A percentile compares a stretch with the other conserved stretches of the same genome.
phyloP scores from a whole-genome alignment of 495 filamentous ascomycete species.

The Penicillium lagena region DNA sequence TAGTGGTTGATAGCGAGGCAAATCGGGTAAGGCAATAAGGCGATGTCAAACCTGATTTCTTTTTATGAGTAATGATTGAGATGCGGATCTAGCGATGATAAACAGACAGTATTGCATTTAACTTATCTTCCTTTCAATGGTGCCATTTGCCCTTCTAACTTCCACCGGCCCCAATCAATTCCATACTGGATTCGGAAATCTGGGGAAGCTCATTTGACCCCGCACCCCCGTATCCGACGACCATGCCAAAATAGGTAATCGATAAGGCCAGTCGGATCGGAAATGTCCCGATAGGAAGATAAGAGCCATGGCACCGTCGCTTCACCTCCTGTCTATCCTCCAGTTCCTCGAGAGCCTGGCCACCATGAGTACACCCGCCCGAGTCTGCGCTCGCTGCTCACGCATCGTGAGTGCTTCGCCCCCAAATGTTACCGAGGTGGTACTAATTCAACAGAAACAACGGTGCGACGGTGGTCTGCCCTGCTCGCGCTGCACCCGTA shows the following conservation, averaged over 20 bases:
- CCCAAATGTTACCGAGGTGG: neutral
- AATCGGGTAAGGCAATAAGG: neutral
- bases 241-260: too few species aligned
- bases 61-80: too few species aligned
- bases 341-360: neutral
- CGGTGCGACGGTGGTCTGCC: conserved; percentile 20
- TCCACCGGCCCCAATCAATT: too few species aligned
- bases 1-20: neutral
- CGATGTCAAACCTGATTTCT: too few species aligned
- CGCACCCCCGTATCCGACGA: too few species aligned
- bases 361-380: conserved; percentile 6
- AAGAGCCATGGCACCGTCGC: conserved; percentile 8
- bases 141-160: too few species aligned
- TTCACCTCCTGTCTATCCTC: neutral
- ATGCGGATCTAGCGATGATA: too few species aligned
- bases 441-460: conserved; percentile 19
- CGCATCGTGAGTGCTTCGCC: conserved; percentile 11
- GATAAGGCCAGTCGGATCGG: conserved; percentile 9
- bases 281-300: conserved; percentile 7
- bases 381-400: conserved; percentile 25
- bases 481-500: conserved; percentile 23
- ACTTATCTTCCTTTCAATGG: too few species aligned
- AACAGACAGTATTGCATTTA: too few species aligned
- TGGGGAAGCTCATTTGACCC: neutral
- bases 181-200: neutral